Base-by-base conservation (phyloP, 2,329 filamentous ascomycete species). In the Penicillium sp. region DNA sequence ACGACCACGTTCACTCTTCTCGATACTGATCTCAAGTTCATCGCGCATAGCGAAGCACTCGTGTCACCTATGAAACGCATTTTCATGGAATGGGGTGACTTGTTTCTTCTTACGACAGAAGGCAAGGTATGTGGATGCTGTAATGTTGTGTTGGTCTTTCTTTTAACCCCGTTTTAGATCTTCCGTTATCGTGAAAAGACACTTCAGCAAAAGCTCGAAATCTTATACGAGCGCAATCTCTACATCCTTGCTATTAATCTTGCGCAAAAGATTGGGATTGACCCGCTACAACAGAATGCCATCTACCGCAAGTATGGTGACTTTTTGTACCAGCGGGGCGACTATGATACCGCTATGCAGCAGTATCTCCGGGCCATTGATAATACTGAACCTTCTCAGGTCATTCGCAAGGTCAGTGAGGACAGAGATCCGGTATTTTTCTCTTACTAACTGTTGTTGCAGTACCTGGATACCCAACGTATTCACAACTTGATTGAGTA, bases 401-500 rank as follows among this genome's bases (percentile, higher is more conserved):
- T 97, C 45, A 97, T 97, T 68, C 85, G 93, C 66, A 97, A 96
- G 79, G 89, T 89, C 69, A 26, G 60, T 46, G 9, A 24, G 13
- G 20, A 9, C 4, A 2, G 11, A 45, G 4, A 13, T 16, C 8
- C 32, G 13, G 2, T 2, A 24, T 4, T 57, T 39, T 34, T 58
- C 40, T 26, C 34, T 63, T 45, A 48, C 62, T 68, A 46, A 70
- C 11, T 26, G 5, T 13, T 5, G 4, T 5, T 43, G 43, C 47
- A 92, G 85, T 99, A 96, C 68, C 82, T 99, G 37, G 94, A 99
- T 69, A 97, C 94, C 0, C 94, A 99, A 81, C 85, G 92, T 60
- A 97, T 99, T 74, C 92, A 97, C 66, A 99, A 97, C 69, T 80
- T 99, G 29, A 97, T 99, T 53, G 91, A 96, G 70, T 99, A 97